Evolutionary conservation across 2,329 filamentous ascomycete species (phyloP), one percentile per base, ranked within the genome.

Genomic region (Thelonectria olida): DNA sequence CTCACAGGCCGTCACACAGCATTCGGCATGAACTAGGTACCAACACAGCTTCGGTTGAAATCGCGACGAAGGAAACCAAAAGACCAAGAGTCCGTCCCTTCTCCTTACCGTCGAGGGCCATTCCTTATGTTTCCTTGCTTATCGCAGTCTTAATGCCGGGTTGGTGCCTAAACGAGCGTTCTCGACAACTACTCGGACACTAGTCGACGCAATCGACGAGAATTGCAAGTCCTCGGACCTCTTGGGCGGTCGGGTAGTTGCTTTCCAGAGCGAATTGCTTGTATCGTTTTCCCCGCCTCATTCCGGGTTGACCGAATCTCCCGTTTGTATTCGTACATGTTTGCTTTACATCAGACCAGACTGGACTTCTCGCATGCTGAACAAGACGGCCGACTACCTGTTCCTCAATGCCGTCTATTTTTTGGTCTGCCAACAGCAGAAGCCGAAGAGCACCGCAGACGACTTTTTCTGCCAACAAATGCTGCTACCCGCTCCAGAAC

Each of bases 141-240:
- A 22, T 36, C 27, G 41, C 15, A 45, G 13, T 28, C 13, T 55
- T 39, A 31, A 41, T 19, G 20, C 42, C 47, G 47, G 58, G 28
- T 54, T 45, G 45, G 20, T 61, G 39, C 58, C 51, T 60, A 60
- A 45, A 47, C 47, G 47, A 61, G 27, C 31, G 4, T 48, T n/a
- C 44, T 28, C 23, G 25, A 41, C 17, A 28, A 23, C 20, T 27
- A 7, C 15, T 15, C 25, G 31, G 10, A 39, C n/a, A n/a, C 20
- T 25, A 25, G 12, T 45, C 41, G 22, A 25, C 20, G 22, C 22
- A 45, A 45, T 27, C 41, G 22, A 45, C 20, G 22, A 45, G 41
- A 45, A 39, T 10, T 31, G 7, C 31, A 19, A 13, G 28, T 27
- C 36, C 39, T 27, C 19, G 12, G 27, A 45, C 51, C 51, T 19